phyloP scores from a whole-genome alignment of 2,329 filamentous ascomycete genomes.

The Sporothrix curviconia region DNA sequence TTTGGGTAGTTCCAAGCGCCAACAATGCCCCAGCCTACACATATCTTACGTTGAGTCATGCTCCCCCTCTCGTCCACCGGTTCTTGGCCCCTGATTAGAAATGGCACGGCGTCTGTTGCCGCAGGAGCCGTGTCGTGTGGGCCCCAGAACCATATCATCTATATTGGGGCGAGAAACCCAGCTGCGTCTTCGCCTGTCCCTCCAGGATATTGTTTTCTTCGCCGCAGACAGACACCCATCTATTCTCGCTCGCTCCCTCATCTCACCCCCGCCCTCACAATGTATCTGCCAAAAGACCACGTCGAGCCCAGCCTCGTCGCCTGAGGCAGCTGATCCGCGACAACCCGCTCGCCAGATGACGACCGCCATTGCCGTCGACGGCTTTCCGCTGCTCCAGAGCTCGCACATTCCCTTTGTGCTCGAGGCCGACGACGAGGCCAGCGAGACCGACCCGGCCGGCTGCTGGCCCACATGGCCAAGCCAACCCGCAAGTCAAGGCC shows the following conservation, averaged over 20 bases:
- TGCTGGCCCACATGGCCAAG: slow-evolving; percentile 57
- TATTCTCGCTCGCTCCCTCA: not conserved
- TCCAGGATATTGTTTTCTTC: too few relatives aligned
- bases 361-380: slow-evolving; percentile 49
- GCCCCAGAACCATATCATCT: too few relatives aligned
- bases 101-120: too few relatives aligned
- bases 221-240: not conserved
- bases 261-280: slow-evolving; percentile 23
- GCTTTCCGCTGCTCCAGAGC: slow-evolving; percentile 46
- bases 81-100: too few relatives aligned
- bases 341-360: slow-evolving; percentile 56
- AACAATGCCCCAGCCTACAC: too few relatives aligned
- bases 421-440: slow-evolving; percentile 39
- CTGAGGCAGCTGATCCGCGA: slow-evolving; percentile 52
- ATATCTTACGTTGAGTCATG: too few relatives aligned
- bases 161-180: too few relatives aligned
- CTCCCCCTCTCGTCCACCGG: too few relatives aligned
- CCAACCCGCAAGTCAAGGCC: slow-evolving; percentile 58
- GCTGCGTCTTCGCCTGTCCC: too few relatives aligned
- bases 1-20: not conserved
- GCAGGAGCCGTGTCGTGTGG: too few relatives aligned
- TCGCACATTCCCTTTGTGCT: slow-evolving; percentile 57
- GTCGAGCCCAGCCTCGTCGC: slow-evolving; percentile 42
- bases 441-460: slow-evolving; percentile 35
- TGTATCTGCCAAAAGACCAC: slow-evolving; percentile 53